These are phyloP conservation scores for Ceratocystis cacaofunesta DNA, from an alignment of 2,329 filamentous ascomycete species.

Conservation along the genomic window DNA sequence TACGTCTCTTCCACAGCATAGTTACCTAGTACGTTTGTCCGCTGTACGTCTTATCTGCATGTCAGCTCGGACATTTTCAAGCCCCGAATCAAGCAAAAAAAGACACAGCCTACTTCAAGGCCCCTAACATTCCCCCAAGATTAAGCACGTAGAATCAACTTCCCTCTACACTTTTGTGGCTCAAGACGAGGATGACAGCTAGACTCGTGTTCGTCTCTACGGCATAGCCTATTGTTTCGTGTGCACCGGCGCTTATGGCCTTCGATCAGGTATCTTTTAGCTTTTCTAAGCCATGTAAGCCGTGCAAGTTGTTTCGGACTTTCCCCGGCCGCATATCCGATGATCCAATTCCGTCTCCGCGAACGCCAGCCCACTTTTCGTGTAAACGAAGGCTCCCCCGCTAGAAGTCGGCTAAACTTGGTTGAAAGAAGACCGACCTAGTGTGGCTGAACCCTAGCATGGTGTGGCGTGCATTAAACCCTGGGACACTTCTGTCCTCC, in stretches of 20 bases:
- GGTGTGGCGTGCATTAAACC: not conserved
- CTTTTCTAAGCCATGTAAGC: not conserved
- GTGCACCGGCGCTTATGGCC: not conserved
- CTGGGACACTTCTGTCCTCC: not conserved
- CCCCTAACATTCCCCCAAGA: not conserved
- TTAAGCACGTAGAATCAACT: not conserved
- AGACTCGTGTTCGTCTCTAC: not conserved
- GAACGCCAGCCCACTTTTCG: not conserved
- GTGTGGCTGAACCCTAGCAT: not conserved
- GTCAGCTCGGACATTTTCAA: not conserved
- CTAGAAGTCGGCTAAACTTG: not conserved
- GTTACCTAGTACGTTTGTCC: not conserved
- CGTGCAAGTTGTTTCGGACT: not conserved
- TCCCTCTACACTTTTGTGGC: not conserved
- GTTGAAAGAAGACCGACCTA: not conserved
- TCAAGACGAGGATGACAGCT: not conserved
- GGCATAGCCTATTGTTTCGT: not conserved
- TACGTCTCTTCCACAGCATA: not conserved
- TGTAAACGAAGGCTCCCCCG: not conserved
- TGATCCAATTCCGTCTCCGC: not conserved
- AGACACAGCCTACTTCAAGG: not conserved
- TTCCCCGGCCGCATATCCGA: constrained; percentile 1
- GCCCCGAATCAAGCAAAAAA: not conserved
- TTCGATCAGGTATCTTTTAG: not conserved
- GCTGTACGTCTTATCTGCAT: not conserved